These are phyloP conservation scores for Nelumbo lutea DNA, from an alignment of 164 flowering plant genomes.

Conservation along the genomic window DNA sequence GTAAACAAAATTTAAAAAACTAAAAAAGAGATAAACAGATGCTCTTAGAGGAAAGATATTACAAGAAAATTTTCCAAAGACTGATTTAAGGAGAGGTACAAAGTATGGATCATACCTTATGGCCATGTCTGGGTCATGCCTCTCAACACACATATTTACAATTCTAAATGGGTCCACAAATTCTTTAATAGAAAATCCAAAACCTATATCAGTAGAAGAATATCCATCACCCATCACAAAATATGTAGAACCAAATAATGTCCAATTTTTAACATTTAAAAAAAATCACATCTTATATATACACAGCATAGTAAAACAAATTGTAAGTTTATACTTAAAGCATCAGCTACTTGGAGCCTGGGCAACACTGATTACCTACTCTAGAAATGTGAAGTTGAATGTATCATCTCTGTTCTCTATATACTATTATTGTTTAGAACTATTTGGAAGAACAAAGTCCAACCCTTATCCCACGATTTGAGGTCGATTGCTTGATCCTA, in stretches of 20 bases:
- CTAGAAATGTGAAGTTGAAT: not conserved
- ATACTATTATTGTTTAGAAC: no score
- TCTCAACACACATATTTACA: slow-evolving; percentile 38
- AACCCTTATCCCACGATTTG: no score
- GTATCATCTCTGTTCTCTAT: no score
- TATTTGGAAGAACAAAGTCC: no score
- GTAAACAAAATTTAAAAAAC: not conserved
- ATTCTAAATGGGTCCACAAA: slow-evolving; percentile 42
- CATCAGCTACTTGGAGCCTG: no score
- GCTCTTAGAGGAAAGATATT: not conserved
- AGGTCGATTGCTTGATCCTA: no score
- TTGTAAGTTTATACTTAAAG: no score
- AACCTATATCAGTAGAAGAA: slow-evolving; percentile 38
- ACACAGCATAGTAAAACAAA: not conserved
- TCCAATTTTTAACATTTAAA: not conserved
- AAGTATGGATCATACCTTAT: slow-evolving; percentile 40
- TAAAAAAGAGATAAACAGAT: not conserved
- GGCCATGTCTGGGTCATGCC: slow-evolving; percentile 43
- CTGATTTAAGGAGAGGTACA: not conserved
- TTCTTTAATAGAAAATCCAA: slow-evolving; percentile 38
- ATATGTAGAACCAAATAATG: not conserved
- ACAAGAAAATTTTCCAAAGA: not conserved
- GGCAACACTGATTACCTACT: no score
- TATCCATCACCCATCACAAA: slow-evolving; percentile 5
- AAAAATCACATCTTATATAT: not conserved